Percentiles rank a stretch among this genome's conserved stretches.
phyloP scores from a whole-genome alignment of 2,329 filamentous ascomycete genomes.

The Venturia pyrina region DNA sequence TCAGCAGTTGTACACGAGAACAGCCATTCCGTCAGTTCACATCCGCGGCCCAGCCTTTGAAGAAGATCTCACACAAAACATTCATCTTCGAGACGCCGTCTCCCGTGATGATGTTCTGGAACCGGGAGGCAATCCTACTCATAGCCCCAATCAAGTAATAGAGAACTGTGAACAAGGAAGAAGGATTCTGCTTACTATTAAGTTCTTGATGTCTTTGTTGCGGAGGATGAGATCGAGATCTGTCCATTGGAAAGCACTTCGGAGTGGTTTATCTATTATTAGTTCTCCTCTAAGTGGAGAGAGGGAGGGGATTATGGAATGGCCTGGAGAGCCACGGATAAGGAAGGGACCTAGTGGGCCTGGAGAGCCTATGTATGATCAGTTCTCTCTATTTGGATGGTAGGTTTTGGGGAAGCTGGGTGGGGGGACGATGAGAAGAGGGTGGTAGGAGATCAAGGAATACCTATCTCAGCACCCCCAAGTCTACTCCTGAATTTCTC shows the following conservation, averaged over 20 bases:
- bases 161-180: no score
- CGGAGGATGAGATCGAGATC: slow-evolving; percentile 43
- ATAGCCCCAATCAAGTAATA: no score
- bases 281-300: slow-evolving; percentile 40
- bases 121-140: no score
- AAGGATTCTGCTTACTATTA: slow-evolving; percentile 24
- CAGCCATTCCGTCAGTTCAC: no score
- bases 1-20: background rate
- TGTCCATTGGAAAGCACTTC: slow-evolving; percentile 50
- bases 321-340: slow-evolving; percentile 43
- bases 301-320: slow-evolving; percentile 46
- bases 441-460: no score
- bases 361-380: slow-evolving; percentile 40
- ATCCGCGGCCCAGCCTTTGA: no score
- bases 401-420: background rate
- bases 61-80: no score
- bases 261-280: slow-evolving; percentile 49
- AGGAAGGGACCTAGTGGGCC: slow-evolving; percentile 44
- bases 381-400: background rate
- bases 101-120: no score
- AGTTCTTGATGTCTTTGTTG: slow-evolving; percentile 41
- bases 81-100: no score
- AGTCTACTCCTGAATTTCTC: slow-evolving; percentile 35
- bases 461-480: slow-evolving; percentile 25
- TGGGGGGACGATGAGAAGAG: slow-evolving; percentile 17